Conservation (phyloP, 768 basidiomycete species). For the Grammothele lineata region DNA sequence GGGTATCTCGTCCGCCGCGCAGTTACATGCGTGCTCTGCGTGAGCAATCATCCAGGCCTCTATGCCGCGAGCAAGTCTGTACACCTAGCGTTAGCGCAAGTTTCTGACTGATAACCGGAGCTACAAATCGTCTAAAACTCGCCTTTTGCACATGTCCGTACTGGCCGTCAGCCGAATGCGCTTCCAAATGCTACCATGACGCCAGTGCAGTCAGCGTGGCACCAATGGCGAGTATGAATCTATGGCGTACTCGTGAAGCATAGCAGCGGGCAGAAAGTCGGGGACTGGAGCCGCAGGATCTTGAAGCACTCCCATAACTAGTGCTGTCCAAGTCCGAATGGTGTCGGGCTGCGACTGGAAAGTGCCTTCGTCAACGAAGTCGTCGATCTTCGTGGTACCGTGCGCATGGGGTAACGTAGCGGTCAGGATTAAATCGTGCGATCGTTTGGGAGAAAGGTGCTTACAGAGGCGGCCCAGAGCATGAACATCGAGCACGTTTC, state of each 20-base stretch:
- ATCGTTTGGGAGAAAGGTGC: neutral
- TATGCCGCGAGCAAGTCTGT: slow-evolving; percentile 30
- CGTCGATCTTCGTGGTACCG: slow-evolving; percentile 27
- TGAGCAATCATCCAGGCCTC: slow-evolving; percentile 33
- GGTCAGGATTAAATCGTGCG: neutral
- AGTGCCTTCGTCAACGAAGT: slow-evolving; percentile 33
- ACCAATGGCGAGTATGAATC: neutral
- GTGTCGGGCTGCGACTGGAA: slow-evolving; percentile 31
- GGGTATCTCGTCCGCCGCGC: slow-evolving; percentile 31
- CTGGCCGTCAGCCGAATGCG: slow-evolving; percentile 34
- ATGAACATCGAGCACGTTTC: slow-evolving; percentile 33
- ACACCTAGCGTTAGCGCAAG: too few relatives aligned
- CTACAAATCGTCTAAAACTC: neutral
- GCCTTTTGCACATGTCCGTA: slow-evolving; percentile 32
- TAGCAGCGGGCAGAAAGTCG: slow-evolving; percentile 32
- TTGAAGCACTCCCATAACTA: slow-evolving; percentile 26
- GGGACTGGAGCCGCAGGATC: slow-evolving; percentile 27
- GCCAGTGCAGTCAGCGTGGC: neutral
- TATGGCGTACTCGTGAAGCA: slow-evolving; percentile 33
- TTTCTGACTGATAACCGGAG: too few relatives aligned
- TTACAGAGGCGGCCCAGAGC: slow-evolving; percentile 35
- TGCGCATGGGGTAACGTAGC: too few relatives aligned
- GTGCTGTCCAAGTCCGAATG: slow-evolving; percentile 28
- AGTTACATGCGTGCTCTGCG: slow-evolving; percentile 31
- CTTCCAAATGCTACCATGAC: slow-evolving; percentile 24